Percentiles rank a stretch among this genome's conserved stretches.
Evolutionary conservation across 768 basidiomycete genomes (phyloP).

Genomic region (Lactarius deliciosus): DNA sequence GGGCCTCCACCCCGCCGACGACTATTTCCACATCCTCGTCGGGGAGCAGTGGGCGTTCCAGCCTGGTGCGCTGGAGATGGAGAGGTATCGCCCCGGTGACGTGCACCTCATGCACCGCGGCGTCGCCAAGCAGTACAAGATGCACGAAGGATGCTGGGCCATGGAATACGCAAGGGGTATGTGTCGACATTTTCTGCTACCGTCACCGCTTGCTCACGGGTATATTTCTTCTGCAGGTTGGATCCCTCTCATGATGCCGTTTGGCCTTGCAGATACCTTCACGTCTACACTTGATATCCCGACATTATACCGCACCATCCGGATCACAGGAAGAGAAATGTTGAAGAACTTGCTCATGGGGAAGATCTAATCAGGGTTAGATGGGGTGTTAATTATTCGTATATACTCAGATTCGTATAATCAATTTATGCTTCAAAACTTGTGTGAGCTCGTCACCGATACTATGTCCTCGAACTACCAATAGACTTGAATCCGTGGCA

Average conservation of each 20-base stretch:
- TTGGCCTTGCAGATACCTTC: slow-evolving; percentile 83
- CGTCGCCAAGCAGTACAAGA: slow-evolving; percentile 93
- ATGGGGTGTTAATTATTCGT: neutral
- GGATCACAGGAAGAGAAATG: slow-evolving; percentile 83
- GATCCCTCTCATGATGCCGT: slow-evolving; percentile 96
- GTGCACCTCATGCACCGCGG: slow-evolving; percentile 85
- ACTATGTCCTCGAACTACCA: no score
- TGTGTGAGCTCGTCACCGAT: neutral
- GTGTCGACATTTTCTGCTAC: slow-evolving; percentile 31
- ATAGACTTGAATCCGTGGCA: no score
- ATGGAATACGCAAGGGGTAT: slow-evolving; percentile 91
- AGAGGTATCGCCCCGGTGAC: slow-evolving; percentile 79
- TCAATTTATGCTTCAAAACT: neutral
- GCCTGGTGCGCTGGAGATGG: slow-evolving; percentile 80
- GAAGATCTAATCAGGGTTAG: slow-evolving; percentile 61
- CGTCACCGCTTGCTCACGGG: neutral
- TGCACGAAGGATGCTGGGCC: slow-evolving; percentile 95
- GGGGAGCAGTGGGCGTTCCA: slow-evolving; percentile 95
- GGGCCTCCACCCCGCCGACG: slow-evolving; percentile 93
- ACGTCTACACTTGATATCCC: slow-evolving; percentile 87
- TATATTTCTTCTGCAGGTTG: slow-evolving; percentile 61
- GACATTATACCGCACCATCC: slow-evolving; percentile 74
- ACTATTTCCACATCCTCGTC: slow-evolving; percentile 93
- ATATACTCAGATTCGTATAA: neutral
- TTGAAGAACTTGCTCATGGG: slow-evolving; percentile 75